Evolutionary conservation across 495 filamentous ascomycete genomes (phyloP), one percentile per base, ranked within the genome.

Genomic region (Penicillium paradoxum): DNA sequence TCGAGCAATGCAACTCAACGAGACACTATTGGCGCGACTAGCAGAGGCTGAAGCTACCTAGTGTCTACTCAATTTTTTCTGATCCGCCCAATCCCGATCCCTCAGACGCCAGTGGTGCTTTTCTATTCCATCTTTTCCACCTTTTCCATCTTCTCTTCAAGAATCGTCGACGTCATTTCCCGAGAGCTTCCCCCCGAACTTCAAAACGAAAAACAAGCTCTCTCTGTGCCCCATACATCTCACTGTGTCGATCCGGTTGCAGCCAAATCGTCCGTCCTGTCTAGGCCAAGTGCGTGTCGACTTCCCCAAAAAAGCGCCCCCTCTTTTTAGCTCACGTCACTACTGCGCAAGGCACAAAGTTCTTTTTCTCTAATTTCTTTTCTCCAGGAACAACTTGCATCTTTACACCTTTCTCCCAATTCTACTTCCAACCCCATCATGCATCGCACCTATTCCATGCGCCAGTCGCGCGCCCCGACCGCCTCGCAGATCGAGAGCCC

Each of bases 401-500:
- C 34, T 36, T 14, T 22, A 30, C 49, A 39, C 3, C 47, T 45
- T n/a, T 45, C 38, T 17, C 36, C 46, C 24, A 53, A 17, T 33
- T 13, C 46, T 37, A 27, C 11, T 47, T 36, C 22, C 38, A 41
- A 18, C 18, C 38, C 43, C 49, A 56, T 49, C 57, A 97, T 97
- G 93, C 92, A 97, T 83, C 89, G 93, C 59, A 96, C 93, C 58
- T 98, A 98, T 67, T 96, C 91, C 58, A 96, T 97, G 92, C 90
- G 93, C 82, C 86, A 92, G 75, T 83, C 89, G 76, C 85, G 93
- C 79, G 87, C 88, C 60, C 95, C 95, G 42, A 97, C 95, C 37
- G 88, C 88, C 59, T 88, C 87, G 66, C 88, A 92, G 67, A 79
- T 84, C 61, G 84, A 97, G 81, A 96, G 90, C 69, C 95, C 93